Evolutionary conservation across 345 rosid genomes (phyloP).

Genomic region (Pistacia vera): DNA sequence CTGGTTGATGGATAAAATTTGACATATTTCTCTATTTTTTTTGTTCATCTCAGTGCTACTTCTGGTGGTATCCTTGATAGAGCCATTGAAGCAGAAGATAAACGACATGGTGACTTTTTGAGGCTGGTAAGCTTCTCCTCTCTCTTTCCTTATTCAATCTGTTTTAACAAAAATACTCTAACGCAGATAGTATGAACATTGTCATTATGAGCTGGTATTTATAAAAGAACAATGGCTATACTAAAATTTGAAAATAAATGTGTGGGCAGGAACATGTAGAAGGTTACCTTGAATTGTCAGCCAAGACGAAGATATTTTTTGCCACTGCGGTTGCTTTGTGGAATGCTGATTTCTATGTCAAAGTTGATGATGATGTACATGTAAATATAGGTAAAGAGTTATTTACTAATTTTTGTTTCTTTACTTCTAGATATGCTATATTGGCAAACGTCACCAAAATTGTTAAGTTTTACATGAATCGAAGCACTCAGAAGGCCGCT

Average conservation of each 20-base stretch:
- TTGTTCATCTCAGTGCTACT: slow-evolving; percentile 61
- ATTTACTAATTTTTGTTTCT: slow-evolving; percentile 10
- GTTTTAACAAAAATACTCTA: background rate
- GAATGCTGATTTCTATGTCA: slow-evolving; percentile 98
- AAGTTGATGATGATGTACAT: slow-evolving; percentile 98
- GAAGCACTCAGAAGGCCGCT: background rate
- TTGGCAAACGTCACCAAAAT: background rate
- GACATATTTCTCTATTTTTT: slow-evolving; percentile 11
- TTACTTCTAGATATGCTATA: background rate
- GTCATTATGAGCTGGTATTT: background rate
- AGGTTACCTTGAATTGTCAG: slow-evolving; percentile 96
- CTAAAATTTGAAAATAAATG: slow-evolving; percentile 16
- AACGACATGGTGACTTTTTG: slow-evolving; percentile 88
- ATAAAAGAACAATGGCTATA: background rate
- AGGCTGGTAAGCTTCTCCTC: slow-evolving; percentile 65
- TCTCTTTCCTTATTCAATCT: slow-evolving; percentile 12
- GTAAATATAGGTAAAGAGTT: slow-evolving; percentile 78
- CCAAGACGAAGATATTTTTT: slow-evolving; percentile 87
- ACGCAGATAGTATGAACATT: background rate
- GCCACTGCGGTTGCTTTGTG: slow-evolving; percentile 85
- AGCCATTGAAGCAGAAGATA: slow-evolving; percentile 96
- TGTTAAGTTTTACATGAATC: background rate
- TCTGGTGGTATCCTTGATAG: slow-evolving; percentile 95
- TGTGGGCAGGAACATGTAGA: slow-evolving; percentile 87
- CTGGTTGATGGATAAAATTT: slow-evolving; percentile 9